Evolutionary conservation across 495 filamentous ascomycete species (phyloP).

Genomic region (Tuber magnatum): DNA sequence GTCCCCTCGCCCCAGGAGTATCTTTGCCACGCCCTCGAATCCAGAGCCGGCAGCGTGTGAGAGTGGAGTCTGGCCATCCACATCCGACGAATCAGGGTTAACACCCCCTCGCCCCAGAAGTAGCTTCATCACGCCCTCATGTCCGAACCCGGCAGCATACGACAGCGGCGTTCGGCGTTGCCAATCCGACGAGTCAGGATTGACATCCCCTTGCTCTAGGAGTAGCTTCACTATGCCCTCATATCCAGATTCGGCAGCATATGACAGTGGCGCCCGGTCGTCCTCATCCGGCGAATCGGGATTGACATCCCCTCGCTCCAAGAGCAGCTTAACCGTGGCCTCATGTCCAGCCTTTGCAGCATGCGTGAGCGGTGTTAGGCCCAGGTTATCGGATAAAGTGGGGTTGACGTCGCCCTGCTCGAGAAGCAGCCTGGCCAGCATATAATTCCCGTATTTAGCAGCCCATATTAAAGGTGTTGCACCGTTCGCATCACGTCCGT

Average conservation of each 20-base stretch:
- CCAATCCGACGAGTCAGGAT: background rate
- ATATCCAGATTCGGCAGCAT: background rate
- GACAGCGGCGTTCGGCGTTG: no score
- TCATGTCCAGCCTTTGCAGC: background rate
- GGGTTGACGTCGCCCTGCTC: background rate
- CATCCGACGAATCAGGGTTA: no score
- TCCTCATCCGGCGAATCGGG: background rate
- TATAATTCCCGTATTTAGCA: background rate
- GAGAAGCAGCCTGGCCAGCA: background rate
- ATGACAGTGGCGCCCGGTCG: background rate
- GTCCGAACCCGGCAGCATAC: no score
- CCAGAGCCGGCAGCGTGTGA: no score
- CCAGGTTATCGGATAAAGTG: background rate
- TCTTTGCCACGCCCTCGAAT: no score
- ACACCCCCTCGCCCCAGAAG: no score
- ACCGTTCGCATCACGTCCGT: no score
- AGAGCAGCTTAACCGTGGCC: background rate
- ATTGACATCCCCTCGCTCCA: background rate
- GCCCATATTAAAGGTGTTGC: no score
- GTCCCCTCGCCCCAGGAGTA: no score
- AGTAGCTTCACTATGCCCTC: background rate
- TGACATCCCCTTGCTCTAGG: background rate
- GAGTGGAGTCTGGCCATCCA: no score
- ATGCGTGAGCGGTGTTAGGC: background rate
- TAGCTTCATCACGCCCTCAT: no score